Conservation (phyloP, 345 rosid species). For the Salix arbutifolia region DNA sequence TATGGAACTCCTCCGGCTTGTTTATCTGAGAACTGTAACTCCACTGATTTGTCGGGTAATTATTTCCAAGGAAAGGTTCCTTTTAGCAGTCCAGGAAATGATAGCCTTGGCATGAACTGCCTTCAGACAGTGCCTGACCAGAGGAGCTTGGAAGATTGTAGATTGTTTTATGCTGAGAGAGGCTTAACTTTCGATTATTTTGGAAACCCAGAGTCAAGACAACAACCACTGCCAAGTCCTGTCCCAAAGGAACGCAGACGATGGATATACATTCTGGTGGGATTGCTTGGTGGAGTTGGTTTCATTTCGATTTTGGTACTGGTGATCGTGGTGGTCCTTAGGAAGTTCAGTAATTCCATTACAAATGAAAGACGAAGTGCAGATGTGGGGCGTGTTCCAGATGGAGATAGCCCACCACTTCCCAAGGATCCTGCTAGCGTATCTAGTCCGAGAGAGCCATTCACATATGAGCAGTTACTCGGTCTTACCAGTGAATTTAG, state of each 20-base stretch:
- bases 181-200: slow-evolving; percentile 11
- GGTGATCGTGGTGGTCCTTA: slow-evolving; percentile 32
- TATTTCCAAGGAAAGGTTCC: slow-evolving; percentile 26
- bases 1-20: slow-evolving; percentile 20
- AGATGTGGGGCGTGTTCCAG: slow-evolving; percentile 56
- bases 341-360: slow-evolving; percentile 25
- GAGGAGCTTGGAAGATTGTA: slow-evolving; percentile 19
- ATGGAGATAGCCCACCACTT: slow-evolving; percentile 30
- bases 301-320: slow-evolving; percentile 33
- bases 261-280: slow-evolving; percentile 28
- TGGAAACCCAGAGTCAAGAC: slow-evolving; percentile 2
- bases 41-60: slow-evolving; percentile 26
- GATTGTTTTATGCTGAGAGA: slow-evolving; percentile 18
- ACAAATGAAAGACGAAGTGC: slow-evolving; percentile 40
- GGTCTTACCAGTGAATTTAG: slow-evolving; percentile 12
- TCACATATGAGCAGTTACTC: slow-evolving; percentile 22
- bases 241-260: not conserved
- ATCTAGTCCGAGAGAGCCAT: slow-evolving; percentile 14
- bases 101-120: slow-evolving; percentile 17
- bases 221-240: slow-evolving; percentile 1
- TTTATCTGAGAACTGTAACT: not conserved
- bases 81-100: not conserved
- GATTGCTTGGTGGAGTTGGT: slow-evolving; percentile 21
- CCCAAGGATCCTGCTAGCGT: slow-evolving; percentile 12
- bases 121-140: slow-evolving; percentile 12